Percentiles rank a stretch among this genome's conserved stretches.
phyloP scores from a whole-genome alignment of 1,284 basidiomycete species.

The Lentinula novae-zelandiae region DNA sequence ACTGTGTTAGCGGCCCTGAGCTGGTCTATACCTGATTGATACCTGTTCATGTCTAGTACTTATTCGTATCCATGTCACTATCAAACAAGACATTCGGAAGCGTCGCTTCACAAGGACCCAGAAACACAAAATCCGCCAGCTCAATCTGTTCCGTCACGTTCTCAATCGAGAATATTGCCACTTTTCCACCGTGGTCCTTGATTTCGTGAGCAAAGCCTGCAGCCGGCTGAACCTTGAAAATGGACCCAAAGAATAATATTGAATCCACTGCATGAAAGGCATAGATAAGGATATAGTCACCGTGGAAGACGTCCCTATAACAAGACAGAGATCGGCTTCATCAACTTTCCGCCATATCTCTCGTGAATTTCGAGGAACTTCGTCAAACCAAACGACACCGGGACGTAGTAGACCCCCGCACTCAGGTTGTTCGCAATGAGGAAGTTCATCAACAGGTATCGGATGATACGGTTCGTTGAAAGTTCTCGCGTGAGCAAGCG shows the following conservation, averaged over 20 bases:
- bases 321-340: conserved; percentile 37
- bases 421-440: conserved; percentile 25
- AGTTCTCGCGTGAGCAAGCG: no score
- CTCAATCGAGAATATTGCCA: conserved; percentile 43
- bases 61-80: neutral
- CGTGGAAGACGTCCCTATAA: conserved; percentile 45
- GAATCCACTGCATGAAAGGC: neutral
- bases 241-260: neutral
- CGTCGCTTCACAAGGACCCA: neutral
- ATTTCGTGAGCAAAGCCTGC: conserved; percentile 31
- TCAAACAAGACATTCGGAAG: neutral
- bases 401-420: conserved; percentile 35
- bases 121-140: no score
- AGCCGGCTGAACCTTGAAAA: conserved; percentile 29
- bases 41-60: neutral
- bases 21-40: no score
- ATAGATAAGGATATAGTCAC: conserved; percentile 15
- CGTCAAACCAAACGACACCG: conserved; percentile 45
- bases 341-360: conserved; percentile 29
- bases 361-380: conserved; percentile 25
- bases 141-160: no score
- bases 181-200: conserved; percentile 28
- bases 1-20: no score
- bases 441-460: conserved; percentile 24
- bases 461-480: no score